Percentiles rank a stretch among this genome's conserved stretches.
These are phyloP conservation scores for Globisporangium canariense DNA, from an alignment of 352 stramenopile genomes.

Conservation along the genomic window DNA sequence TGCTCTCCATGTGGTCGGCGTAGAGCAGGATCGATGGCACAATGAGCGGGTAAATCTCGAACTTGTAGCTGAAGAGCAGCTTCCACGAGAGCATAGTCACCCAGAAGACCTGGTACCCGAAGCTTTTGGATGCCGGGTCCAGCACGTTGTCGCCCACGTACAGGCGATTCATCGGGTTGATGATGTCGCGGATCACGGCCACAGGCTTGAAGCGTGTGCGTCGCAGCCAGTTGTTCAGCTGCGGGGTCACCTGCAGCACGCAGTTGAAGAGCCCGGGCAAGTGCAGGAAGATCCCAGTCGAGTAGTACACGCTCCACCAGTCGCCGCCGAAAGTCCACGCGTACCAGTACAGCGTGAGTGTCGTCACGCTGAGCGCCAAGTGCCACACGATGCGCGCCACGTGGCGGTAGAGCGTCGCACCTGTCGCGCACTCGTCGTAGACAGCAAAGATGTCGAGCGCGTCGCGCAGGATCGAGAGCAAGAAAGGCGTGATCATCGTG, in stretches of 20 bases:
- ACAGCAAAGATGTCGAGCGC: slow-evolving; percentile 90
- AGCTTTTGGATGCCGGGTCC: slow-evolving; percentile 88
- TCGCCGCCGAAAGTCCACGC: slow-evolving; percentile 55
- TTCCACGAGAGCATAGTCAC: slow-evolving; percentile 94
- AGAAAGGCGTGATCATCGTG: slow-evolving; percentile 90
- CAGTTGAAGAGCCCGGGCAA: slow-evolving; percentile 70
- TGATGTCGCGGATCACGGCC: slow-evolving; percentile 64
- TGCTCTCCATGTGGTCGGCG: slow-evolving; percentile 94
- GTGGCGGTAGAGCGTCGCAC: slow-evolving; percentile 78
- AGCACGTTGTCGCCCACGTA: slow-evolving; percentile 97
- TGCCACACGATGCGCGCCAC: slow-evolving; percentile 82
- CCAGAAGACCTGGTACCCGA: slow-evolving; percentile 96
- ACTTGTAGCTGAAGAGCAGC: slow-evolving; percentile 98
- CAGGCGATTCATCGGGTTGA: slow-evolving; percentile 96
- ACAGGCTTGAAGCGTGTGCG: slow-evolving; percentile 63
- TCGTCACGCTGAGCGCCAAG: slow-evolving; percentile 50
- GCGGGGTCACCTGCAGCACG: slow-evolving; percentile 70
- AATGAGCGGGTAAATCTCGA: slow-evolving; percentile 96
- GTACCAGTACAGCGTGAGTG: slow-evolving; percentile 81
- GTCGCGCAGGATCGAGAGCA: slow-evolving; percentile 86
- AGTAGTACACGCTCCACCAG: slow-evolving; percentile 72
- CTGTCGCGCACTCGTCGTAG: slow-evolving; percentile 52
- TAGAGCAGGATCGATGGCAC: slow-evolving; percentile 94
- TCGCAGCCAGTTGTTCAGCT: slow-evolving; percentile 80
- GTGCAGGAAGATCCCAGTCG: slow-evolving; percentile 49